These are phyloP conservation scores for Hamigera avellanea DNA, from an alignment of 495 filamentous ascomycete genomes.

Conservation along the genomic window DNA sequence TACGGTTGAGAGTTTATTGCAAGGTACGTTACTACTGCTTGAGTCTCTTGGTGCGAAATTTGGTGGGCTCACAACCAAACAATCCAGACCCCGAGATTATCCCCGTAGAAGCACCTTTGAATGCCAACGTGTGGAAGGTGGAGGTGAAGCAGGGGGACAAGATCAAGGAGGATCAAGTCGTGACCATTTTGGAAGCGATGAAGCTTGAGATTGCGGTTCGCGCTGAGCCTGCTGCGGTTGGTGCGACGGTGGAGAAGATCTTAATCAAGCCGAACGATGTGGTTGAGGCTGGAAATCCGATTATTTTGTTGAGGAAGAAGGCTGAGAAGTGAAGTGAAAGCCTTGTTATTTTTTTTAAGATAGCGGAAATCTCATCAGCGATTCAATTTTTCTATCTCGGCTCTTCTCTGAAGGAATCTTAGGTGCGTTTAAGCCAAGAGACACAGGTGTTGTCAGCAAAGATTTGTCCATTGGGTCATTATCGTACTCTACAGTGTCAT, in stretches of 20 bases:
- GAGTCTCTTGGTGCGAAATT: not conserved
- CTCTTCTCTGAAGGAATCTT: no score
- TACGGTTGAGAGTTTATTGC: constrained; percentile 27
- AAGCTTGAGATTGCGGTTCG: constrained; percentile 41
- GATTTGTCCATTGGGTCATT: no score
- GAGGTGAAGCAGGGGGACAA: constrained; percentile 29
- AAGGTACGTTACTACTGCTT: constrained; percentile 15
- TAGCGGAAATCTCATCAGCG: no score
- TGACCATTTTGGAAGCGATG: constrained; percentile 47
- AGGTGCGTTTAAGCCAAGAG: no score
- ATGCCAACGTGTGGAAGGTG: constrained; percentile 51
- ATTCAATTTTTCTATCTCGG: no score
- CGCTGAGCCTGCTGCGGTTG: constrained; percentile 12
- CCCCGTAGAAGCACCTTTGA: constrained; percentile 33
- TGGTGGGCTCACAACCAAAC: not conserved
- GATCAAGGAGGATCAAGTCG: constrained; percentile 20
- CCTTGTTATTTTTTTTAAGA: not conserved
- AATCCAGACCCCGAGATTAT: constrained; percentile 27
- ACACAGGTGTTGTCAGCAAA: no score
- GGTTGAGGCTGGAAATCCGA: constrained; percentile 25
- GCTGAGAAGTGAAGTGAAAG: not conserved
- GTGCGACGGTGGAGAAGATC: constrained; percentile 23
- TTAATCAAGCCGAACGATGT: constrained; percentile 30
- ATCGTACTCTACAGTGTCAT: no score
- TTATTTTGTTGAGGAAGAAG: constrained; percentile 17